Conservation (phyloP, 305 asterid genomes). For the Fraxinus sp. region DNA sequence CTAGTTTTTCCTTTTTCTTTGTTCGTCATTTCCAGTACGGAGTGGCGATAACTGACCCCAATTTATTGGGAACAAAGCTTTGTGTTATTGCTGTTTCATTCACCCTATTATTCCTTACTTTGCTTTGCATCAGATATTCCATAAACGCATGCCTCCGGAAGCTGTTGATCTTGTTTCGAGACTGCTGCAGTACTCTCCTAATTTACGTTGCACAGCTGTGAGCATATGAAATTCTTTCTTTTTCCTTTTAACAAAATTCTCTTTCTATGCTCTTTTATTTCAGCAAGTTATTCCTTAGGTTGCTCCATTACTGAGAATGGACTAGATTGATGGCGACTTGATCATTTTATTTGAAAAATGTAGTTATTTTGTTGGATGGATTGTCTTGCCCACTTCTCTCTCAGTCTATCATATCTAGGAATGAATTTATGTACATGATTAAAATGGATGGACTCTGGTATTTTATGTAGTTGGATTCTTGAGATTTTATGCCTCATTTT, state of each 20-base stretch:
- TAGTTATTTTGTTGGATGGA: background rate
- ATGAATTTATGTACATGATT: background rate
- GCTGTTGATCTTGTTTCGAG: conserved; percentile 89
- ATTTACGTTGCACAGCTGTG: conserved; percentile 87
- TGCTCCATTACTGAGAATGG: background rate
- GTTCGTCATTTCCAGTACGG: background rate
- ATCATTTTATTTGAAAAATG: background rate
- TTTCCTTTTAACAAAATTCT: background rate
- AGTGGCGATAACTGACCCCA: background rate
- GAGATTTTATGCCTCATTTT: background rate
- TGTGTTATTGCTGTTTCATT: background rate
- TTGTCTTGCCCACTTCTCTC: background rate
- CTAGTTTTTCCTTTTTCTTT: background rate
- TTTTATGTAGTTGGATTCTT: background rate
- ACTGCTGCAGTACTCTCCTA: conserved; percentile 90
- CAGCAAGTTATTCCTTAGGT: background rate
- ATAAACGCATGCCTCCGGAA: conserved; percentile 91
- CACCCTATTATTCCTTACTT: conserved; percentile 11
- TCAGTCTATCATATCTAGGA: background rate
- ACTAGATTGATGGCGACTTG: background rate
- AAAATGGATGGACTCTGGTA: background rate
- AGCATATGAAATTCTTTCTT: conserved; percentile 31
- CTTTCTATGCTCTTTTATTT: background rate
- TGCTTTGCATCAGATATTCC: conserved; percentile 65
- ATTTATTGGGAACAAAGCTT: background rate